Percentiles rank a stretch among this genome's conserved stretches.
Conservation (phyloP, 2,329 filamentous ascomycete species). For the Pseudogymnoascus sp. region DNA sequence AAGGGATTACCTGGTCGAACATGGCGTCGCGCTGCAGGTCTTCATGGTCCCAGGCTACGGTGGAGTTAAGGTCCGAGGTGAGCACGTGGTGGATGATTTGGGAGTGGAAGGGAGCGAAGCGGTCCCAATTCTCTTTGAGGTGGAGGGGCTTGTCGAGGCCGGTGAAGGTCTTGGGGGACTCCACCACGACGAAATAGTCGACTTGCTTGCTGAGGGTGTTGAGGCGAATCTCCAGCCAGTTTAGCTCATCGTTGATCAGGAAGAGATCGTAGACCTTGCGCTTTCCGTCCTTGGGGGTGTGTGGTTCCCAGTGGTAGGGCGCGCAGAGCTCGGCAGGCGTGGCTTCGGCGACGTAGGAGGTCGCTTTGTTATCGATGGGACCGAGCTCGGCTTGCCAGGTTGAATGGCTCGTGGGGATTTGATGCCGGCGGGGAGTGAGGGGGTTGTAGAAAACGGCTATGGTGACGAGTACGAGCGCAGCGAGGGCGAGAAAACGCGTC, state of each 20-base stretch:
- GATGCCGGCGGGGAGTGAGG: background rate
- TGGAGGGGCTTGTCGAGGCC: constrained; percentile 30
- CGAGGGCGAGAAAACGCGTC: background rate
- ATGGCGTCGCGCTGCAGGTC: constrained; percentile 32
- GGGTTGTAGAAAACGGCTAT: background rate
- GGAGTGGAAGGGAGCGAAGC: constrained; percentile 29
- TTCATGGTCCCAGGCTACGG: constrained; percentile 30
- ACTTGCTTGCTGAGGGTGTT: constrained; percentile 18
- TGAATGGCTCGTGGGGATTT: background rate
- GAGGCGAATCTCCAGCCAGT: constrained; percentile 55
- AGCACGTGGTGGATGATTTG: constrained; percentile 34
- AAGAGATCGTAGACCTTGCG: constrained; percentile 51
- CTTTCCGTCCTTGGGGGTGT: background rate
- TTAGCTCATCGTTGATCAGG: constrained; percentile 53
- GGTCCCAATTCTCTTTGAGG: constrained; percentile 29
- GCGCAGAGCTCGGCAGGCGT: background rate
- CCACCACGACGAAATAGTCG: constrained; percentile 37
- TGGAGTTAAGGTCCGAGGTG: constrained; percentile 22
- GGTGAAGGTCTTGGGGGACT: constrained; percentile 31
- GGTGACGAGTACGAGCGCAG: background rate
- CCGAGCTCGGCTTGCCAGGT: background rate
- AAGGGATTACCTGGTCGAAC: constrained; percentile 37
- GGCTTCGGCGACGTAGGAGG: background rate
- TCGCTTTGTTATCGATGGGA: background rate
- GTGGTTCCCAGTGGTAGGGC: background rate